phyloP scores from a whole-genome alignment of 2,329 filamentous ascomycete species.

The Xylaria sp. region DNA sequence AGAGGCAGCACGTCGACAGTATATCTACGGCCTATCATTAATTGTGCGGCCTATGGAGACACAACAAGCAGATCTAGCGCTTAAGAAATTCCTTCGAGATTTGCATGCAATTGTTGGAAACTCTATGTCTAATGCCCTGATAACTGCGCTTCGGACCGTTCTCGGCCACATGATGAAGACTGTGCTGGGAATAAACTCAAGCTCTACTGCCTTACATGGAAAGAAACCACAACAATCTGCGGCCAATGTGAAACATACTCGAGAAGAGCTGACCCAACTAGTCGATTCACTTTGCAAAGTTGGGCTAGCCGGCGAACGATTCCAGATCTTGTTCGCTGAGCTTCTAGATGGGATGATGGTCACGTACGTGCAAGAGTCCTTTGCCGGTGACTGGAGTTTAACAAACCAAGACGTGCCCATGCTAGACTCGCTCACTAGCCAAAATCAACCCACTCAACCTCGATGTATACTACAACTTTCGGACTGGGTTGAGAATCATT shows the following conservation, averaged over 20 bases:
- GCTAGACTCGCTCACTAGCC: constrained; percentile 41
- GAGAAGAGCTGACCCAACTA: constrained; percentile 65
- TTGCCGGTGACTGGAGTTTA: constrained; percentile 70
- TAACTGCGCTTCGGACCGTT: constrained; percentile 65
- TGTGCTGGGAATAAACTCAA: constrained; percentile 57
- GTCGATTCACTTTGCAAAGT: constrained; percentile 70
- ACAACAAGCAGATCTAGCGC: constrained; percentile 52
- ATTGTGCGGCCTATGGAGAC: constrained; percentile 61
- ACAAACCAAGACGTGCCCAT: constrained; percentile 43
- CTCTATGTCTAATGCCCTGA: constrained; percentile 66
- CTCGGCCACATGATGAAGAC: constrained; percentile 63
- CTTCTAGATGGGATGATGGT: constrained; percentile 75
- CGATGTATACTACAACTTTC: constrained; percentile 69
- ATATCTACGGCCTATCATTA: constrained; percentile 65
- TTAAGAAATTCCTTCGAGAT: constrained; percentile 67
- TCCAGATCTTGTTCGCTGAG: constrained; percentile 77
- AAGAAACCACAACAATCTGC: constrained; percentile 42
- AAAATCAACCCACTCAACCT: constrained; percentile 55
- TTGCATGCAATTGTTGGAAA: constrained; percentile 74
- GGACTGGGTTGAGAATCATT: constrained; percentile 75
- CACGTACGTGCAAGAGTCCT: constrained; percentile 70
- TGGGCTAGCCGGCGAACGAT: constrained; percentile 74
- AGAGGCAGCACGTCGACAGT: constrained; percentile 69
- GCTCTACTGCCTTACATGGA: constrained; percentile 21
- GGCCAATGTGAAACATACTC: constrained; percentile 53